Base-by-base conservation (phyloP, 2,329 filamentous ascomycete species). In the Neoscytalidium dimidiatum region DNA sequence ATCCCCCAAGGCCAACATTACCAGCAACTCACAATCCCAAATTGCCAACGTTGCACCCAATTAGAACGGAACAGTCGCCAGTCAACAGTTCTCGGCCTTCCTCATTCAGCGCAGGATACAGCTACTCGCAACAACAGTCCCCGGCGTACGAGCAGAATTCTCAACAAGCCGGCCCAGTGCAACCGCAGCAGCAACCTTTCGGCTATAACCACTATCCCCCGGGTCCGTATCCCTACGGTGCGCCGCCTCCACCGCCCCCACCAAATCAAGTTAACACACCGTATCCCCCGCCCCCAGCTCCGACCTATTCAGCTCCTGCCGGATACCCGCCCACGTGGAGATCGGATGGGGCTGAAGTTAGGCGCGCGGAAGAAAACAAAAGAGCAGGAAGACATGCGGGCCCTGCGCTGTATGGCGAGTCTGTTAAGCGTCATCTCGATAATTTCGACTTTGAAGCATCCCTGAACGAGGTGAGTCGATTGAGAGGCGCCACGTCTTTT, bases 381-480 rank as follows among this genome's bases (percentile, higher is more conserved):
- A 77, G 76, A 67, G 70, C 74, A 23, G 73, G 72, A 14, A 71
- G 74, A 3, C 38, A 64, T 17, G 66, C 72, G 7, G 75, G 70
- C 48, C 68, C 75, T 14, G 75, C 73, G 11, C 71, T 74, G 2
- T 79, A 78, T 66, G 81, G 80, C 29, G 79, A 83, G 56, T 82
- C 77, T 11, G 83, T 88, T n/a, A 89, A 90, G 72, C 82, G 87
- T 43, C 86, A 89, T 74, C 76, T 89, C 3, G 87, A 89, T 44
- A 81, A 83, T 53, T 89, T 86, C 67, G 87, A 90, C 72, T 74
- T 89, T 28, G 86, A 83, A 68, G 78, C 80, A 28, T 82, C 81
- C 3, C 71, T 84, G 4, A 83, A 81, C 57, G 81, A 84, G 72
- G 81, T 82, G 73, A 43, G 53, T 43, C 14, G n/a, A 29, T 43